Evolutionary conservation across 345 rosid species (phyloP).

Genomic region (Salix exigua): DNA sequence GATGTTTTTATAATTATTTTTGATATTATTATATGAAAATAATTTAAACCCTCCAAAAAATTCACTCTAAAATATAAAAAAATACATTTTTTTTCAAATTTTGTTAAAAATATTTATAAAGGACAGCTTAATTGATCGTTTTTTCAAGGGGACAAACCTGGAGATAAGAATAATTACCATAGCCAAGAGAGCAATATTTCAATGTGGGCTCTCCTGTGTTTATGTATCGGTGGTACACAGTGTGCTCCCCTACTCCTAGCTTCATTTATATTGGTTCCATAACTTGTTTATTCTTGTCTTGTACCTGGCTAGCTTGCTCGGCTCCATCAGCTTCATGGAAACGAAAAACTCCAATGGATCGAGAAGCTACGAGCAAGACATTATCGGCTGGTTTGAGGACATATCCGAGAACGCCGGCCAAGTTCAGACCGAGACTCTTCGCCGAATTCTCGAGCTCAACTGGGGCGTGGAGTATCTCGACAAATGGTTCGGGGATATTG

Average conservation of each 20-base stretch:
- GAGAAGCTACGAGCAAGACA: conserved; percentile 29
- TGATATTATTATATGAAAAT: too few species aligned
- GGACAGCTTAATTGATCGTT: neutral
- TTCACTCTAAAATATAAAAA: too few species aligned
- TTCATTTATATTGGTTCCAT: neutral
- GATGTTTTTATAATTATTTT: too few species aligned
- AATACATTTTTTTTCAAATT: too few species aligned
- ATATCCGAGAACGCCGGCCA: conserved; percentile 44
- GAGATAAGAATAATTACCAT: neutral
- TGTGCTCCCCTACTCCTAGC: neutral
- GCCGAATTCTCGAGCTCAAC: conserved; percentile 61
- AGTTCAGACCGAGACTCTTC: conserved; percentile 68
- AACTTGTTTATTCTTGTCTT: neutral
- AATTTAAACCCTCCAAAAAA: too few species aligned
- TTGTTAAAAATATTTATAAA: too few species aligned
- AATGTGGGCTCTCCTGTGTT: conserved; percentile 4
- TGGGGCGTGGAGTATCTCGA: conserved; percentile 57
- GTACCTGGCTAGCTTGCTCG: neutral
- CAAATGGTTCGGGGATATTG: conserved; percentile 52
- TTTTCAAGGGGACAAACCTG: neutral
- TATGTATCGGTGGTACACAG: neutral
- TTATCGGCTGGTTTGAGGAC: conserved; percentile 61
- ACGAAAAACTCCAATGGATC: conserved; percentile 13
- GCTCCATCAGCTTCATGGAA: neutral
- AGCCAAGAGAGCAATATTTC: conserved; percentile 5